Percentiles rank a stretch among this genome's conserved stretches.
Conservation (phyloP, 2,329 filamentous ascomycete genomes). For the Aspergillus luchuensis region DNA sequence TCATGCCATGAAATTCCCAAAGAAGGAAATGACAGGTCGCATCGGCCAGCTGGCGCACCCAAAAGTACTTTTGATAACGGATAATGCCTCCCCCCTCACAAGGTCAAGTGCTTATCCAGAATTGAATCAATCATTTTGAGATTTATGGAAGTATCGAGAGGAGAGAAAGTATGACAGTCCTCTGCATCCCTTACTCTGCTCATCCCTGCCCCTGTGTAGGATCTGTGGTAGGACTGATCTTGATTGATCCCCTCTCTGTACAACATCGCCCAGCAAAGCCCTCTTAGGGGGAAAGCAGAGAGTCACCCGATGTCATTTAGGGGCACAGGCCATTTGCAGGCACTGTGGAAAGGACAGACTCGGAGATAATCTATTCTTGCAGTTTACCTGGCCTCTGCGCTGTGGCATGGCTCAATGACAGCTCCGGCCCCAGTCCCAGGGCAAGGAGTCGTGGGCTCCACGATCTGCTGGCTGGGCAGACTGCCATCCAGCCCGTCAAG, state of each 20-base stretch:
- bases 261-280: neutral
- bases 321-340: neutral
- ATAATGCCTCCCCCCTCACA: neutral
- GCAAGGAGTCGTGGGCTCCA: constrained; percentile 7
- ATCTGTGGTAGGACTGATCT: neutral
- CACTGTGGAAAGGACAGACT: neutral
- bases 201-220: neutral
- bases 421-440: constrained; percentile 8
- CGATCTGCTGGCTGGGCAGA: constrained; percentile 12
- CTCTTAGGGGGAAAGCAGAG: neutral
- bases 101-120: neutral
- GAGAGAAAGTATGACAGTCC: neutral
- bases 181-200: constrained; percentile 20
- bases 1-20: neutral
- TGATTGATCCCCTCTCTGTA: constrained; percentile 1
- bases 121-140: neutral
- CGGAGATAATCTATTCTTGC: constrained; percentile 7
- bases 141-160: neutral
- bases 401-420: constrained; percentile 10
- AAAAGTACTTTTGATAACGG: constrained; percentile 6
- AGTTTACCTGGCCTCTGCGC: constrained; percentile 6
- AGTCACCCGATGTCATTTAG: constrained; percentile 1
- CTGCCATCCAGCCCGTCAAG: neutral
- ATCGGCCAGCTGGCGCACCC: constrained; percentile 2
- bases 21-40: constrained; percentile 20